A percentile compares a stretch with the other conserved stretches of the same genome.
Conservation (phyloP, 1,139 yeast species). For the Geotrichum histeridarum region DNA sequence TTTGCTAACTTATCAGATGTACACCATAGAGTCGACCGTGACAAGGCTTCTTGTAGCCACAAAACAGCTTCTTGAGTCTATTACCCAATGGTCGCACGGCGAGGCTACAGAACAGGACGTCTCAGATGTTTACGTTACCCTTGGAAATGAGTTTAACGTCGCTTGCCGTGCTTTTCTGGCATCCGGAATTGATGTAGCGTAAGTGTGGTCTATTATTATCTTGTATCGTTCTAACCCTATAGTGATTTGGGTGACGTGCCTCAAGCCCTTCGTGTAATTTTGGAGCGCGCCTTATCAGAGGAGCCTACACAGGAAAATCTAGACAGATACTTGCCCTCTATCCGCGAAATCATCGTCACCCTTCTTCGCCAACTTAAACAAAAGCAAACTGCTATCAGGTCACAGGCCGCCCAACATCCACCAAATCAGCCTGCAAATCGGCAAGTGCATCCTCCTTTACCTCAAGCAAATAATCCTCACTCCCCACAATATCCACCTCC, state of each 20-base stretch:
- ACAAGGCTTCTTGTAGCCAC: conserved; percentile 82
- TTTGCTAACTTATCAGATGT: conserved; percentile 33
- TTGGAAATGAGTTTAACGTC: conserved; percentile 90
- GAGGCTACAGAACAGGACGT: conserved; percentile 78
- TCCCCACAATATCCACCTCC: conserved; percentile 1
- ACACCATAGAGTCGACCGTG: conserved; percentile 76
- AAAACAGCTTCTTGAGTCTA: conserved; percentile 73
- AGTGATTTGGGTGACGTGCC: conserved; percentile 77
- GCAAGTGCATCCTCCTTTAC: background rate
- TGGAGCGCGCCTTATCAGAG: conserved; percentile 84
- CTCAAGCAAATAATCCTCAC: background rate
- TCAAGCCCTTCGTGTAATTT: conserved; percentile 58
- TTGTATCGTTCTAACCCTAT: background rate
- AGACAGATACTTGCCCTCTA: conserved; percentile 76
- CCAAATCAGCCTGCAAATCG: background rate
- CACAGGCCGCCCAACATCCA: conserved; percentile 11
- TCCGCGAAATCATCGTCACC: conserved; percentile 80
- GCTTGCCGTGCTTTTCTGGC: conserved; percentile 69
- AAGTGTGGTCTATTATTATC: conserved; percentile 11
- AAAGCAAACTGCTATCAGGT: conserved; percentile 48
- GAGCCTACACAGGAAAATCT: conserved; percentile 79
- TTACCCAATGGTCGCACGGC: conserved; percentile 87
- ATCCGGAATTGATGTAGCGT: conserved; percentile 59
- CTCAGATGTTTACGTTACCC: conserved; percentile 82
- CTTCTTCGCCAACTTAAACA: conserved; percentile 73